A percentile compares a stretch with the other conserved stretches of the same genome.
Evolutionary conservation across 495 filamentous ascomycete species (phyloP).

Genomic region (Xylaria venustula): DNA sequence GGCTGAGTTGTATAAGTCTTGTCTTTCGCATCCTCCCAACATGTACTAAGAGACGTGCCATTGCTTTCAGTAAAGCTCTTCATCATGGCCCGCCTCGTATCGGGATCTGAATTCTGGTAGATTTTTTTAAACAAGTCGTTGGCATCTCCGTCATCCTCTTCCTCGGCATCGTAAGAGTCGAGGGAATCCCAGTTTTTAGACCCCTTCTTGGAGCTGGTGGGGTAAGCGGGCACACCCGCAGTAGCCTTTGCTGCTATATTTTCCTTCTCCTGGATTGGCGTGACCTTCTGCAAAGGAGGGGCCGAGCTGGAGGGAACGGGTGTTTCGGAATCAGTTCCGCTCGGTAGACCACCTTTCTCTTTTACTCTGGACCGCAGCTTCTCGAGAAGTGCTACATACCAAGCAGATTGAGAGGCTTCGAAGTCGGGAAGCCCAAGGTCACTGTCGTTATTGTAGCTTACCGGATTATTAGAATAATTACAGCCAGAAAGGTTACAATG

Average conservation of each 20-base stretch:
- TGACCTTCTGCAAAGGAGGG: conserved; percentile 10
- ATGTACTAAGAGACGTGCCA: conserved; percentile 89
- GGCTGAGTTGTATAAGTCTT: conserved; percentile 70
- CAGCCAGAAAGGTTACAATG: not conserved
- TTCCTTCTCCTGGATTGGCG: conserved; percentile 18
- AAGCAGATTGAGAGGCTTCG: not conserved
- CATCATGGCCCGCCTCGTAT: conserved; percentile 91
- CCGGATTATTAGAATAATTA: conserved; percentile 2
- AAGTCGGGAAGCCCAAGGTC: conserved; percentile 18
- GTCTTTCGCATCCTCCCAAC: conserved; percentile 81
- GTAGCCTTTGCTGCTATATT: conserved; percentile 5
- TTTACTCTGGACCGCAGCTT: conserved; percentile 12
- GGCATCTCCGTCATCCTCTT: conserved; percentile 66
- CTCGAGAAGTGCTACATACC: conserved; percentile 22
- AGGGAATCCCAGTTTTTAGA: conserved; percentile 93
- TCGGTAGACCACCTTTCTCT: not conserved
- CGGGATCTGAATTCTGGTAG: conserved; percentile 73
- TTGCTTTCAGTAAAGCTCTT: conserved; percentile 95
- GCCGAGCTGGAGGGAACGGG: not conserved
- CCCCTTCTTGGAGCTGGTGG: conserved; percentile 81
- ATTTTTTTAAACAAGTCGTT: conserved; percentile 90
- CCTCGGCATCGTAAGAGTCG: conserved; percentile 45
- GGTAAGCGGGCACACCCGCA: conserved; percentile 62
- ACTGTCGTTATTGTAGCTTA: conserved; percentile 16
- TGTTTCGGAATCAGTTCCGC: not conserved